These are phyloP conservation scores for Fistulifera pelliculosa DNA, from an alignment of 108 stramenopile species.

Conservation along the genomic window DNA sequence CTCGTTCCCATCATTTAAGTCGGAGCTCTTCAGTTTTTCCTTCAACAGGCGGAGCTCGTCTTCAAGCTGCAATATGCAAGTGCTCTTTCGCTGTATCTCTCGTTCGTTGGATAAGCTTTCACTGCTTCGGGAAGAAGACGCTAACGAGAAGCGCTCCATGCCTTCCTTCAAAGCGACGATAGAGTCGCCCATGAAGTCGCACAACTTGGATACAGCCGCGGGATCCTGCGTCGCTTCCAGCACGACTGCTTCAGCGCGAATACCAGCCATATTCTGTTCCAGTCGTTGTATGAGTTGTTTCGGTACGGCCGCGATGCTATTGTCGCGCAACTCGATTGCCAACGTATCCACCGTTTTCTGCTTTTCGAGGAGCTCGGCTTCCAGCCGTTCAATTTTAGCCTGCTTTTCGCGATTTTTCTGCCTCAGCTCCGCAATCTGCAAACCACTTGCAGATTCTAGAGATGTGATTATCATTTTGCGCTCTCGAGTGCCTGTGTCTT, in stretches of 20 bases:
- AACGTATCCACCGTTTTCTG: constrained; percentile 30
- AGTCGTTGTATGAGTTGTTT: constrained; percentile 14
- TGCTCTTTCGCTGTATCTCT: neutral
- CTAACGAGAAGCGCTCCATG: neutral
- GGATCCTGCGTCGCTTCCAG: constrained; percentile 25
- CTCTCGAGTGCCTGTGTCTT: constrained; percentile 34
- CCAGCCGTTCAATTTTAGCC: constrained; percentile 19
- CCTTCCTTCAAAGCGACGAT: constrained; percentile 2
- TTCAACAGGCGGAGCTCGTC: too few species aligned
- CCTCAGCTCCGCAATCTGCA: constrained; percentile 32
- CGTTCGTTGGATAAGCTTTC: neutral
- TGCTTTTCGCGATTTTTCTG: constrained; percentile 42
- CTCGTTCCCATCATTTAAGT: too few species aligned
- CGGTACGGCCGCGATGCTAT: constrained; percentile 21
- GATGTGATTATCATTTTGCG: constrained; percentile 57
- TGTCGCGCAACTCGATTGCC: constrained; percentile 36
- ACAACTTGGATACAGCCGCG: constrained; percentile 24
- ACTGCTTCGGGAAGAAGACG: neutral
- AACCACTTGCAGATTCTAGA: constrained; percentile 42
- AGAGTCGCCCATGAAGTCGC: constrained; percentile 15
- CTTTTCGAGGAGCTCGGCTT: constrained; percentile 23
- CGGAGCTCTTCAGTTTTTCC: too few species aligned
- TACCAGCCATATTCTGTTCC: constrained; percentile 20
- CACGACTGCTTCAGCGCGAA: constrained; percentile 27
- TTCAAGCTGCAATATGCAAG: too few species aligned